These are phyloP conservation scores for Diaporthe sp. DNA, from an alignment of 2,329 filamentous ascomycete genomes.

Conservation along the genomic window DNA sequence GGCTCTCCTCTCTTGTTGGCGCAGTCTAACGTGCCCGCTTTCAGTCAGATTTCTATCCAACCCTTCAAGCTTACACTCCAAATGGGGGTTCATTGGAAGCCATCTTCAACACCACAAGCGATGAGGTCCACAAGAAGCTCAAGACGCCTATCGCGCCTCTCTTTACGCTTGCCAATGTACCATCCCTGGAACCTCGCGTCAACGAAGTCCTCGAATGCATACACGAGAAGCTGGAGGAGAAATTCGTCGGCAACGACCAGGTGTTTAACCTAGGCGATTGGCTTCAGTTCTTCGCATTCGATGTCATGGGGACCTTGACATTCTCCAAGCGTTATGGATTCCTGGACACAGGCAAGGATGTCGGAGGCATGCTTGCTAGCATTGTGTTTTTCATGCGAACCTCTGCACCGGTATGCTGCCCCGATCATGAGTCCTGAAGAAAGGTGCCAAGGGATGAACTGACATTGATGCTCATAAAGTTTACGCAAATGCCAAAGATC, in stretches of 20 bases:
- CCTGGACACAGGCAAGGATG: constrained; percentile 48
- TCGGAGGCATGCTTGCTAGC: constrained; percentile 45
- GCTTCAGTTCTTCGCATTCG: constrained; percentile 52
- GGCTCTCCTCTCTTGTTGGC: background rate
- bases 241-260: constrained; percentile 34
- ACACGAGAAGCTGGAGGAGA: constrained; percentile 43
- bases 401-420: constrained; percentile 44
- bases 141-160: constrained; percentile 48
- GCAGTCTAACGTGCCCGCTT: constrained; percentile 1
- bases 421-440: background rate
- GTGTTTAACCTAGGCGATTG: constrained; percentile 45
- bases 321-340: constrained; percentile 50
- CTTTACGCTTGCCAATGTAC: constrained; percentile 45
- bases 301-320: constrained; percentile 49
- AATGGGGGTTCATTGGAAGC: constrained; percentile 42
- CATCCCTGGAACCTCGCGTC: constrained; percentile 44
- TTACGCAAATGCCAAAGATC: constrained; percentile 19
- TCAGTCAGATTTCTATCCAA: constrained; percentile 48
- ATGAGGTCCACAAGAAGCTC: constrained; percentile 48
- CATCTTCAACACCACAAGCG: constrained; percentile 51
- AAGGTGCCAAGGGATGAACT: background rate
- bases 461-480: background rate
- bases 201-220: constrained; percentile 45
- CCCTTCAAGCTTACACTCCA: constrained; percentile 45
- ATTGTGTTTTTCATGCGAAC: constrained; percentile 46